Base-by-base conservation (phyloP, 202 grass and related monocot genomes). In the Panicum hallii region DNA sequence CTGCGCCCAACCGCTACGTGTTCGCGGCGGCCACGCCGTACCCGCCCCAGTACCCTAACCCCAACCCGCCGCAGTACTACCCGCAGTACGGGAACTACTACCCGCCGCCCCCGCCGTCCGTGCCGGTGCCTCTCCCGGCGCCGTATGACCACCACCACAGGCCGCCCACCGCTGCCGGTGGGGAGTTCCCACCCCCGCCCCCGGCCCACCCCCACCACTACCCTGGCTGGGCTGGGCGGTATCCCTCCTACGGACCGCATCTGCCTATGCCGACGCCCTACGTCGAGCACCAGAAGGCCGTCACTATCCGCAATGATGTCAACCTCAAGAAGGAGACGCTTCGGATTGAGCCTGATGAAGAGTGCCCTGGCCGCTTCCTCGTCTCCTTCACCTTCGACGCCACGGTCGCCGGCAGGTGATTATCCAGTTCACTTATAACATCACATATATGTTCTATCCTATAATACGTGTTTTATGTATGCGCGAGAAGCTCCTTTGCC, bases 241-340 rank as follows among this genome's bases (percentile, higher is more conserved):
- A 87, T 74, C 90, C 88, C 12, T 83, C 88, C 15, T 90, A 64
- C 87, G 83, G 64, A 2, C 72, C 82, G 22, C 92, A 67, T 62
- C 81, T 75, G 70, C 68, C 83, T 7, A 90, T 81, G 83, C 88
- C 92, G 26, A 86, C 89, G 83, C 92, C 95, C 2, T 97, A 93
- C 49, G 92, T 97, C 52, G 95, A 97, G 88, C 95, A 94, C 85
- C 95, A 97, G 85, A 94, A 94, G 92, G 95, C 92, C 0, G 89
- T 95, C n/a, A 97, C 95, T 62, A 97, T 97, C 56, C 91, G 95
- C 63, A 97, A 97, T 49, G 95, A 97, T 63, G 77, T 97, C 55
- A 97, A 97, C 77, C 87, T 97, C 67, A 97, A 93, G 89, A 97
- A 97, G 92, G 95, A 97, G 69, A 97, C 92, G 17, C 88, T 97